Evolutionary conservation across 805 yeast species (phyloP), one percentile per base, ranked within the genome.

Genomic region (Brettanomyces nanus): DNA sequence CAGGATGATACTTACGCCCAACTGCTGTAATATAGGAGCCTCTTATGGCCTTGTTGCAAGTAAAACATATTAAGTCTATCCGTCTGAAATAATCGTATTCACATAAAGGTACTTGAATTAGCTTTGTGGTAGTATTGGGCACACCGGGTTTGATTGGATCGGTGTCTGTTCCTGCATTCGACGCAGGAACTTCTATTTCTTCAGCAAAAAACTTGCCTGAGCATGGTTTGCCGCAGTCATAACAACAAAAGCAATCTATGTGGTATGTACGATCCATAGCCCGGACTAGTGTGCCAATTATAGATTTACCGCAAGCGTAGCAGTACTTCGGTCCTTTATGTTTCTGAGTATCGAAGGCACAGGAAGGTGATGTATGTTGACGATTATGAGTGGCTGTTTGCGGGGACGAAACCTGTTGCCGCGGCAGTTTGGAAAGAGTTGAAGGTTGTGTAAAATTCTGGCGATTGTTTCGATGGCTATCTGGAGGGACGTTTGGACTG

Each of bases 11-110:
- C 53, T 90, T 84, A 48, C 80, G 77, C 10, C 95, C 95, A 51
- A 89, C 73, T 0, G 97, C 97, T 1, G 95, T 89, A 41, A 89
- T 87, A 61, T 90, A 90, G 2, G 95, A 83, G 0, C 97, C 97
- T 49, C 96, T 65, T 36, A 94, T 67, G 4, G 95, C 95, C 19
- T 72, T 74, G 45, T 85, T 75, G 62, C 99, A 92, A 14, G 77
- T 83, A 52, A 71, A 73, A 54, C 99, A 92, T n/a, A 92, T 73
- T 36, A 92, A 69, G 40, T 85, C 83, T 40, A 87, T 72, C 48
- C 95, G 73, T 54, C 75, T 78, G 65, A 92, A 92, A 58, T 87
- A 92, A 61, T 92, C 95, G 47, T 77, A 83, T 61, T 92, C 98
- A 61, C 99, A 92, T 20, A 92, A 67, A 0, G 85, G 75, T 4